Conservation (phyloP, 2,329 filamentous ascomycete genomes). For the Gyromitra esculenta region DNA sequence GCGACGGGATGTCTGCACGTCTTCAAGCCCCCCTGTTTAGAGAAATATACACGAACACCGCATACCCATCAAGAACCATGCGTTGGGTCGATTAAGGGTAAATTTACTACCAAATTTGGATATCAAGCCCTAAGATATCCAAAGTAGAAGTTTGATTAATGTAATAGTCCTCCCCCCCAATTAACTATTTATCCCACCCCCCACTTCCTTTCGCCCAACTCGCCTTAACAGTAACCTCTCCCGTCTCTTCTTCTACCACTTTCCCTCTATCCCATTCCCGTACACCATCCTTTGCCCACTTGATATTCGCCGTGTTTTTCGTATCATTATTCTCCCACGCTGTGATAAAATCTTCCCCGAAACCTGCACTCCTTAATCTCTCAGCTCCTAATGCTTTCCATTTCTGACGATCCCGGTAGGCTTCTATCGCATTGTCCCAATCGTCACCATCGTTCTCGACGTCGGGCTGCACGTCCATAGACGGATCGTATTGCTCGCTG, state of each 20-base stretch:
- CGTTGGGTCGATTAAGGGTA: not conserved
- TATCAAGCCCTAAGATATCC: not conserved
- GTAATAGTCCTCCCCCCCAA: not conserved
- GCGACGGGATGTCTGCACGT: too few relatives aligned
- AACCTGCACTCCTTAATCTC: constrained; percentile 78
- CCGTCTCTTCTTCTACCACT: constrained; percentile 57
- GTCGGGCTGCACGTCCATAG: constrained; percentile 67
- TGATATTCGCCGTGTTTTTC: constrained; percentile 72
- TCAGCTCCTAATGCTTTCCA: constrained; percentile 80
- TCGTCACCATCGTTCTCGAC: constrained; percentile 67
- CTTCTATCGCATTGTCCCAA: constrained; percentile 83
- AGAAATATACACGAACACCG: not conserved
- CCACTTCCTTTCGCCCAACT: constrained; percentile 50
- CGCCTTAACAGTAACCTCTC: constrained; percentile 56
- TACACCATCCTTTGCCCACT: constrained; percentile 75
- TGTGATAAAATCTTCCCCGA: constrained; percentile 77
- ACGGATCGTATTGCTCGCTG: constrained; percentile 71
- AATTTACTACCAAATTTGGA: not conserved
- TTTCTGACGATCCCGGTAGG: constrained; percentile 79
- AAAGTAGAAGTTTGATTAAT: not conserved
- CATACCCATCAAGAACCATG: not conserved
- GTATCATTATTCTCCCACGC: constrained; percentile 73
- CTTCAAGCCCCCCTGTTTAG: too few relatives aligned
- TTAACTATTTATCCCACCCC: not conserved
- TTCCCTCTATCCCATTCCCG: constrained; percentile 72